A percentile compares a stretch with the other conserved stretches of the same genome.
phyloP scores from a whole-genome alignment of 2,329 filamentous ascomycete genomes.

The Aspergillus amoenus region DNA sequence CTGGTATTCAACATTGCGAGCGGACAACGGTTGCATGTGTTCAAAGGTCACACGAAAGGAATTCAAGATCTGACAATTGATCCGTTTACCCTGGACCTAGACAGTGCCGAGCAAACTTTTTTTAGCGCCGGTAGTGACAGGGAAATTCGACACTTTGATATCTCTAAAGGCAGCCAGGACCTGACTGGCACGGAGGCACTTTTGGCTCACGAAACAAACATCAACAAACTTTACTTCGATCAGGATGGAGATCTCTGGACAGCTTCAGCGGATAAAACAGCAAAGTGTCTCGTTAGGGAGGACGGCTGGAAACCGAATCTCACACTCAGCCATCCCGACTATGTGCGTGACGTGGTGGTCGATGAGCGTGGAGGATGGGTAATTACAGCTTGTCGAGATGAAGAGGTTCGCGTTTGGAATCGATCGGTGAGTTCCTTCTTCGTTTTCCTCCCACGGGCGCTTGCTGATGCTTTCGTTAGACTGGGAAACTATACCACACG shows the following conservation, averaged over 20 bases:
- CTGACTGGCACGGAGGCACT: constrained; percentile 64
- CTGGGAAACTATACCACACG: constrained; percentile 70
- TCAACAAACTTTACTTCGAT: constrained; percentile 79
- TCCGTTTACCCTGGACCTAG: constrained; percentile 54
- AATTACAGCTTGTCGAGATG: constrained; percentile 84
- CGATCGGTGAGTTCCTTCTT: constrained; percentile 42
- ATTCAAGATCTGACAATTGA: constrained; percentile 79
- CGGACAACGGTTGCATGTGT: constrained; percentile 67
- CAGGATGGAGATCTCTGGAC: constrained; percentile 80
- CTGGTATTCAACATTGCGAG: constrained; percentile 77
- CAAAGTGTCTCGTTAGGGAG: constrained; percentile 72
- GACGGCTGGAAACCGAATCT: constrained; percentile 71
- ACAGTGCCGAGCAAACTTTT: constrained; percentile 51
- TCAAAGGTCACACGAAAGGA: constrained; percentile 76
- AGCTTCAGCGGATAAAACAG: constrained; percentile 84
- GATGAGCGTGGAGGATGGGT: constrained; percentile 71
- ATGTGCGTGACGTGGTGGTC: constrained; percentile 78
- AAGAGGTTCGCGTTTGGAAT: constrained; percentile 91
- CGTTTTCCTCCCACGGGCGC: background rate
- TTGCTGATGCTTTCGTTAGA: constrained; percentile 37
- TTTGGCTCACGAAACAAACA: constrained; percentile 82
- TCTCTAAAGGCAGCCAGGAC: constrained; percentile 31
- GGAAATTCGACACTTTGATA: constrained; percentile 67
- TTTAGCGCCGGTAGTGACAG: constrained; percentile 80
- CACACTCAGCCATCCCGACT: constrained; percentile 77